phyloP scores from a whole-genome alignment of 352 stramenopile species.

The Globisporangium iwayamae region DNA sequence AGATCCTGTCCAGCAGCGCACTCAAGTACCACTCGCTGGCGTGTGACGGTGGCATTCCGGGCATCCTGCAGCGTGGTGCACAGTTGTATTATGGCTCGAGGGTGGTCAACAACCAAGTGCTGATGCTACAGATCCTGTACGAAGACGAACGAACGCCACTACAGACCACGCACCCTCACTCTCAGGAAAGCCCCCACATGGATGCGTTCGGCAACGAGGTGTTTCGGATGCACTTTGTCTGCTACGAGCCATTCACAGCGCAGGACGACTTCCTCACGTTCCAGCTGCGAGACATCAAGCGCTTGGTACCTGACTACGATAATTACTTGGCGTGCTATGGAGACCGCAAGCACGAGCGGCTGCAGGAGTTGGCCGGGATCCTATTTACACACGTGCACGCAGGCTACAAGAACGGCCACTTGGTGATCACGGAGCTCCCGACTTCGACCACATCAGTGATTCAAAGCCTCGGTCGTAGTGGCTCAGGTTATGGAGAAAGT shows the following conservation, averaged over 20 bases:
- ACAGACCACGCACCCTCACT: neutral
- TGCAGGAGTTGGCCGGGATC: conserved; percentile 40
- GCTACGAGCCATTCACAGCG: conserved; percentile 45
- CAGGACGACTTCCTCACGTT: conserved; percentile 49
- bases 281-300: conserved; percentile 40
- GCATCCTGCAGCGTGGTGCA: conserved; percentile 44
- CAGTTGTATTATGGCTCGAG: conserved; percentile 39
- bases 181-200: neutral
- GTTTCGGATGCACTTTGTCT: conserved; percentile 46
- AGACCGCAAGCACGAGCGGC: conserved; percentile 29
- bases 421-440: conserved; percentile 49
- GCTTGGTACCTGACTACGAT: conserved; percentile 32
- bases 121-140: conserved; percentile 62
- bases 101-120: conserved; percentile 34
- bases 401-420: conserved; percentile 67
- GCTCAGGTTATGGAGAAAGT: conserved; percentile 6
- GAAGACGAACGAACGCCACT: conserved; percentile 30
- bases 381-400: conserved; percentile 43
- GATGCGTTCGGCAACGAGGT: conserved; percentile 25
- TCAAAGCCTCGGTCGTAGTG: conserved; percentile 2
- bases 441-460: neutral
- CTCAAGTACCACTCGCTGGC: conserved; percentile 53
- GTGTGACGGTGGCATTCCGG: conserved; percentile 38
- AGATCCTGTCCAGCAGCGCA: conserved; percentile 42
- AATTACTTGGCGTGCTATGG: conserved; percentile 30